Evolutionary conservation across 139 green algal genomes (phyloP).

Genomic region (Auxenochlorella protothecoides): DNA sequence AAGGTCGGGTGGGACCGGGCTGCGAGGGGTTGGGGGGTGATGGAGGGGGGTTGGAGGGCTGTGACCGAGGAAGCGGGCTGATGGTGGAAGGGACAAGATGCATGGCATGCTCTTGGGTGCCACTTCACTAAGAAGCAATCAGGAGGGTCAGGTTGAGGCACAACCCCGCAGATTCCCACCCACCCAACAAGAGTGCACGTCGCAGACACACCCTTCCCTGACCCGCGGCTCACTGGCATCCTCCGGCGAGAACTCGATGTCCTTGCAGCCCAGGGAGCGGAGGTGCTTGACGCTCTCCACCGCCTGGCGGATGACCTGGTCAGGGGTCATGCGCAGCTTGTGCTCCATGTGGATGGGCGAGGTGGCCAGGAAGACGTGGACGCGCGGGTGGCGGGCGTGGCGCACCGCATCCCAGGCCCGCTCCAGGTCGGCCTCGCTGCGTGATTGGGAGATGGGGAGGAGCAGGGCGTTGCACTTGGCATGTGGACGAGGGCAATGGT

Average conservation of each 20-base stretch:
- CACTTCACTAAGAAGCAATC: no score
- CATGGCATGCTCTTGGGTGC: no score
- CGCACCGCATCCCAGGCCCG: conserved; percentile 63
- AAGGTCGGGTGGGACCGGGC: conserved; percentile 82
- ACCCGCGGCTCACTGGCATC: conserved; percentile 55
- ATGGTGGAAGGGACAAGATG: not conserved
- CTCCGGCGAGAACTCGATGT: conserved; percentile 97
- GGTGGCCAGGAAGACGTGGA: conserved; percentile 98
- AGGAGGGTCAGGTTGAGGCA: no score
- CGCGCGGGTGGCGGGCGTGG: conserved; percentile 72
- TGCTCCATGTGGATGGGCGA: conserved; percentile 95
- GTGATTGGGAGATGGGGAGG: no score
- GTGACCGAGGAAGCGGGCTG: no score
- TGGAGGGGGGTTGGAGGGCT: no score
- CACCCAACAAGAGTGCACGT: no score
- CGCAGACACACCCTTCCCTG: no score
- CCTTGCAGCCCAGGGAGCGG: conserved; percentile 74
- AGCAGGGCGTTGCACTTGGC: no score
- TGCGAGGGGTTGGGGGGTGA: not conserved
- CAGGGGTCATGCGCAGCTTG: conserved; percentile 77
- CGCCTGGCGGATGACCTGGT: conserved; percentile 86
- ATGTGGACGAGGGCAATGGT: no score
- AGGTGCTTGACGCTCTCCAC: conserved; percentile 80
- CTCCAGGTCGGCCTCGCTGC: conserved; percentile 45
- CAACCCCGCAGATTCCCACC: no score